These are phyloP conservation scores for Psilocybe cubensis DNA, from an alignment of 768 basidiomycete species.

Conservation along the genomic window DNA sequence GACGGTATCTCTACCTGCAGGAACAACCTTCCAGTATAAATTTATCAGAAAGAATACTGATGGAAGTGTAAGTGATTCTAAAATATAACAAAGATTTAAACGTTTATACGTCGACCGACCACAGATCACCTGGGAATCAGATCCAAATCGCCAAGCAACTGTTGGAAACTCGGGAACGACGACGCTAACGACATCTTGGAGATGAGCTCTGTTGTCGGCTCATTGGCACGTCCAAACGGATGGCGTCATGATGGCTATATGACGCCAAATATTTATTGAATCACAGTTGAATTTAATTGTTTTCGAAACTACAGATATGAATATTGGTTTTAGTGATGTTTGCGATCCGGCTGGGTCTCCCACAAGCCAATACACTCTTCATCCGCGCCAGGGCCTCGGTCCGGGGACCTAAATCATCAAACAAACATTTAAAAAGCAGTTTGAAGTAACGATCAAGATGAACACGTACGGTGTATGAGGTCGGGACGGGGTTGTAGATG, in stretches of 20 bases:
- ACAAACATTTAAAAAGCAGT: not conserved
- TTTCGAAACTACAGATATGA: no score
- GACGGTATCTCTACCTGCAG: slow-evolving; percentile 51
- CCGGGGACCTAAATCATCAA: slow-evolving; percentile 23
- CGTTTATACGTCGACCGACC: not conserved
- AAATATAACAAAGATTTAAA: not conserved
- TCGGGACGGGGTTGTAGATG: slow-evolving; percentile 43
- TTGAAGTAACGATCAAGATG: not conserved
- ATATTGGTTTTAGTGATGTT: no score
- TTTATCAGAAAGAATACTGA: slow-evolving; percentile 55
- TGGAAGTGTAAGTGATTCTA: slow-evolving; percentile 12
- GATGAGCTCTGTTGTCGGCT: not conserved
- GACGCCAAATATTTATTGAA: not conserved
- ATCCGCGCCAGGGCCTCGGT: slow-evolving; percentile 21
- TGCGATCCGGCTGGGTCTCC: no score
- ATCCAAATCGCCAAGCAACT: slow-evolving; percentile 57
- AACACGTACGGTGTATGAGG: slow-evolving; percentile 31
- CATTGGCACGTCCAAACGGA: no score
- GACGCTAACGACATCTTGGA: slow-evolving; percentile 17
- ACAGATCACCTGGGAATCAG: slow-evolving; percentile 64
- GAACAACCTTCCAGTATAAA: slow-evolving; percentile 59
- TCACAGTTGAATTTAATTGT: not conserved
- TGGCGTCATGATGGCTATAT: no score
- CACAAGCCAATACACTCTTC: not conserved
- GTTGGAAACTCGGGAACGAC: slow-evolving; percentile 39